Conservation (phyloP, 345 rosid species). For the Aquilaria malaccensis region DNA sequence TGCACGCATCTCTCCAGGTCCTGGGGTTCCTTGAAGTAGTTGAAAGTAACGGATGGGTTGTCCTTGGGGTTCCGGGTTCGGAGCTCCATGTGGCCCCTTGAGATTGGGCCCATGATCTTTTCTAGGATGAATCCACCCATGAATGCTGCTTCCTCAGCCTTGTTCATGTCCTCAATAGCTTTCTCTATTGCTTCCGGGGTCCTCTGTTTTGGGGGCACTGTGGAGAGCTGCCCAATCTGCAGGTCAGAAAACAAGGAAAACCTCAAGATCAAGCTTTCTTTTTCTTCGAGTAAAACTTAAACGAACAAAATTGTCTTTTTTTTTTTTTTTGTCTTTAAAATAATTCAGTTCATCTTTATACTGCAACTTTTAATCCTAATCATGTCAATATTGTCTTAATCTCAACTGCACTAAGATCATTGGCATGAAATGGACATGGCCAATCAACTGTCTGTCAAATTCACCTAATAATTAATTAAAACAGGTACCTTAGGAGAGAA, state of each 20-base stretch:
- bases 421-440: too few relatives aligned
- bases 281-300: too few relatives aligned
- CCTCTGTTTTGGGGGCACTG: conserved; percentile 28
- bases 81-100: conserved; percentile 53
- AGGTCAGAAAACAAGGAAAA: background rate
- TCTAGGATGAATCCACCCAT: conserved; percentile 60
- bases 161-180: conserved; percentile 25
- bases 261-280: background rate
- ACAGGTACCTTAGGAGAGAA: conserved; percentile 39
- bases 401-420: too few relatives aligned
- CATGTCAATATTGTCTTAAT: too few relatives aligned
- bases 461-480: too few relatives aligned
- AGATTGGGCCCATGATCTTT: conserved; percentile 54
- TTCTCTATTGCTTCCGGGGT: conserved; percentile 25
- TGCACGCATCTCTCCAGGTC: conserved; percentile 51
- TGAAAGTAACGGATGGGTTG: conserved; percentile 57
- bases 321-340: too few relatives aligned
- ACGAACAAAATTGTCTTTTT: too few relatives aligned
- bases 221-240: conserved; percentile 33
- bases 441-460: too few relatives aligned
- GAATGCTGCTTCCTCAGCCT: conserved; percentile 27
- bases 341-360: background rate
- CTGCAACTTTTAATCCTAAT: too few relatives aligned
- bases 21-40: conserved; percentile 54
- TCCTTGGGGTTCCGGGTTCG: conserved; percentile 38